A percentile compares a stretch with the other conserved stretches of the same genome.
phyloP scores from a whole-genome alignment of 2,329 filamentous ascomycete species.

The Alternaria solani region DNA sequence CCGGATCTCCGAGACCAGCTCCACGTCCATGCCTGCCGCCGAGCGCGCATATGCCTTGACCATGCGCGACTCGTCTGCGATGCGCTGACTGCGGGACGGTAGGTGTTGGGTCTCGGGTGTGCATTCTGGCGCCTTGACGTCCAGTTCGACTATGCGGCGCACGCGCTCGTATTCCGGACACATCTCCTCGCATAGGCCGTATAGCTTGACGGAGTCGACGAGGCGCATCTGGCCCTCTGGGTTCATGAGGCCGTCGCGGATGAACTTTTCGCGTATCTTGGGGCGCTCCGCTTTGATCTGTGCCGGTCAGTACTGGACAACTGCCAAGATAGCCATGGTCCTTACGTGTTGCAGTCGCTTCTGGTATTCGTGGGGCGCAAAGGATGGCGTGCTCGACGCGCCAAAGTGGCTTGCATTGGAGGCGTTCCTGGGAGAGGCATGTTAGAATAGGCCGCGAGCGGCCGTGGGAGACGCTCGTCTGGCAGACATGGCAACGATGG shows the following conservation, averaged over 20 bases:
- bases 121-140: slow-evolving; percentile 68
- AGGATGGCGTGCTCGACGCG: slow-evolving; percentile 32
- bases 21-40: slow-evolving; percentile 69
- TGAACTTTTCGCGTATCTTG: slow-evolving; percentile 50
- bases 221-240: slow-evolving; percentile 67
- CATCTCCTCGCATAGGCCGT: slow-evolving; percentile 70
- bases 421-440: slow-evolving; percentile 12
- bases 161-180: slow-evolving; percentile 70
- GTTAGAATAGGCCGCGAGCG: slow-evolving; percentile 37
- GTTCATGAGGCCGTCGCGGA: slow-evolving; percentile 50
- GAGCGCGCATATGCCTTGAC: slow-evolving; percentile 70
- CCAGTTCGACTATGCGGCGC: slow-evolving; percentile 67
- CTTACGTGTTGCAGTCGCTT: slow-evolving; percentile 39
- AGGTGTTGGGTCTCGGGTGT: slow-evolving; percentile 47
- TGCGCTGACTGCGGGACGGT: slow-evolving; percentile 37
- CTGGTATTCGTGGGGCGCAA: slow-evolving; percentile 33
- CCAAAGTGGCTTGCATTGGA: slow-evolving; percentile 13
- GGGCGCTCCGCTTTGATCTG: slow-evolving; percentile 53
- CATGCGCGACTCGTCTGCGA: slow-evolving; percentile 64
- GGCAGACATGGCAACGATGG: slow-evolving; percentile 5
- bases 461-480: slow-evolving; percentile 19
- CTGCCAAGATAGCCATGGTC: not conserved
- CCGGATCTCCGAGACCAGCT: slow-evolving; percentile 69
- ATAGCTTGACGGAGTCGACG: slow-evolving; percentile 67
- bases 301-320: slow-evolving; percentile 18